phyloP scores from a whole-genome alignment of 768 basidiomycete genomes.

The Pleurotus pulmonarius region DNA sequence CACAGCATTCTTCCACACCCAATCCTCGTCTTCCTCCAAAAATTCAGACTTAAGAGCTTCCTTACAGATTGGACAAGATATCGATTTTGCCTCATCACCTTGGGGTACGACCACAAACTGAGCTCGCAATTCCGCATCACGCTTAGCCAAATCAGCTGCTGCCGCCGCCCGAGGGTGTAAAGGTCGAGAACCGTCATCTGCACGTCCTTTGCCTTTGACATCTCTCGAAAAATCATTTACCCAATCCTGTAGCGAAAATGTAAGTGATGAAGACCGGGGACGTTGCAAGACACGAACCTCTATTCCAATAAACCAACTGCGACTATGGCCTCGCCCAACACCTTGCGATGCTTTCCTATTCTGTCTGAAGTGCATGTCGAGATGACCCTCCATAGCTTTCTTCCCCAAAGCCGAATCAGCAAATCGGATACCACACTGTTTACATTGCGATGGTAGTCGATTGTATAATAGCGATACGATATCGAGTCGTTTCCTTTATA shows the following conservation, averaged over 20 bases:
- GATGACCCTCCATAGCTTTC: conserved; percentile 78
- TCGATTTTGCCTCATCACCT: conserved; percentile 77
- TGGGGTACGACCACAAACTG: conserved; percentile 88
- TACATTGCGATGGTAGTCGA: conserved; percentile 79
- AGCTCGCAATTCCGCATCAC: conserved; percentile 70
- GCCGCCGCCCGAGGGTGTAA: conserved; percentile 54
- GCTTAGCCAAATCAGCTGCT: conserved; percentile 64
- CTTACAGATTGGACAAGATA: conserved; percentile 96
- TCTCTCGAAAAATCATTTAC: conserved; percentile 60
- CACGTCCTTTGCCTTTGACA: conserved; percentile 67
- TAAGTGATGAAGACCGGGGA: conserved; percentile 1
- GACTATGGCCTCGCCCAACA: conserved; percentile 78
- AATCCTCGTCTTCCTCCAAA: conserved; percentile 93
- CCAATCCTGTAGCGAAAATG: conserved; percentile 69
- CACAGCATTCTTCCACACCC: conserved; percentile 95
- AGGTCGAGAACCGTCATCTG: conserved; percentile 41
- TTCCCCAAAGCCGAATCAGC: conserved; percentile 68
- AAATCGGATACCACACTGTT: conserved; percentile 90
- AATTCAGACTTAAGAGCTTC: conserved; percentile 90
- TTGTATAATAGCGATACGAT: conserved; percentile 70
- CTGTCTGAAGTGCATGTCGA: conserved; percentile 96
- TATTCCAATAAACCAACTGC: conserved; percentile 83
- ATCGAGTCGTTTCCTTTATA: conserved; percentile 50
- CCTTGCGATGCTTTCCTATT: conserved; percentile 82
- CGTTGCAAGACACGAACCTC: conserved; percentile 55